Conservation (phyloP, 495 filamentous ascomycete species). For the Coniosporium apollinis region DNA sequence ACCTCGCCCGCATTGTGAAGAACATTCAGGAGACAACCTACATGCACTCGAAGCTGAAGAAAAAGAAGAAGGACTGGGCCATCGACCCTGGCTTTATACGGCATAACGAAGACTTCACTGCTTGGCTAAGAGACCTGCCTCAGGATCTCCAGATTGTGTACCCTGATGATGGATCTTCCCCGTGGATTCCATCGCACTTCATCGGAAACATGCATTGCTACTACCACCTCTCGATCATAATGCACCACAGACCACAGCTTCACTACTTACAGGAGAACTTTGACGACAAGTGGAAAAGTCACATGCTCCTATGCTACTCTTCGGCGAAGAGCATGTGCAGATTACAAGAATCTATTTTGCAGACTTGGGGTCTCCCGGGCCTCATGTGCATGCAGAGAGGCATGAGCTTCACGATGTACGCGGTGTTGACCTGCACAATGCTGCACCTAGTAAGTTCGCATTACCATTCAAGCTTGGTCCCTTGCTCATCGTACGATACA, state of each 20-base stretch:
- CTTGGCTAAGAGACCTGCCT: constrained; percentile 67
- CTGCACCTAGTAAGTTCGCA: constrained; percentile 65
- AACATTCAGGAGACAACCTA: constrained; percentile 64
- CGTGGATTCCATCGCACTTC: constrained; percentile 80
- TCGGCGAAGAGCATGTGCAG: constrained; percentile 80
- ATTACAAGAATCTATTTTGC: constrained; percentile 73
- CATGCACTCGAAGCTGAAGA: constrained; percentile 61
- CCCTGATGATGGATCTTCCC: constrained; percentile 59
- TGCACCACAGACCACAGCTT: constrained; percentile 80
- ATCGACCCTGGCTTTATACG: constrained; percentile 70
- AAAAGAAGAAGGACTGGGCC: constrained; percentile 70
- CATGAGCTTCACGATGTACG: constrained; percentile 91
- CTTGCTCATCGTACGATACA: constrained; percentile 4
- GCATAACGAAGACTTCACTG: constrained; percentile 52
- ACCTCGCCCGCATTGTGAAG: constrained; percentile 57
- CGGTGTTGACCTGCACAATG: constrained; percentile 82
- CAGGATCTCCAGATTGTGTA: constrained; percentile 63
- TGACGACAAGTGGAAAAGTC: constrained; percentile 68
- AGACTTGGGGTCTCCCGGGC: constrained; percentile 61
- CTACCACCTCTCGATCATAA: constrained; percentile 72
- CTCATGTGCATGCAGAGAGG: constrained; percentile 87
- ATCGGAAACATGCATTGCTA: constrained; percentile 87
- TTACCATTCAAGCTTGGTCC: background rate
- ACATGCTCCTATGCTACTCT: constrained; percentile 73
- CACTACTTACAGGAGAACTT: constrained; percentile 52